Conservation (phyloP, 345 rosid genomes). For the Firmiana major region DNA sequence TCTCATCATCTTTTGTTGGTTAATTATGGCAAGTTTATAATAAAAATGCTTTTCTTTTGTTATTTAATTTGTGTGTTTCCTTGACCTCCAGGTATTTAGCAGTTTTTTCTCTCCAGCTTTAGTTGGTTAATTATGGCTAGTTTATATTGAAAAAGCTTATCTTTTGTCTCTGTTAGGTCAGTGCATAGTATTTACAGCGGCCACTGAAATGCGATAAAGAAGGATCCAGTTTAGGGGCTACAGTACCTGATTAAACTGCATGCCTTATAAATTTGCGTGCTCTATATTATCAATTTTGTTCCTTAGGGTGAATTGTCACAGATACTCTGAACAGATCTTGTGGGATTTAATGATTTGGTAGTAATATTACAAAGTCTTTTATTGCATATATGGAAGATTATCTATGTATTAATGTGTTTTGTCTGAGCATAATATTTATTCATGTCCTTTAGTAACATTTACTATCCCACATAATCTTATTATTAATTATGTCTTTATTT, state of each 20-base stretch:
- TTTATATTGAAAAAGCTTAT: too few species aligned
- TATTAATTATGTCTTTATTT: constrained; percentile 23
- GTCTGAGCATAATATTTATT: constrained; percentile 9
- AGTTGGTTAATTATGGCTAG: too few species aligned
- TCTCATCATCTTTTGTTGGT: constrained; percentile 12
- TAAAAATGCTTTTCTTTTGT: neutral
- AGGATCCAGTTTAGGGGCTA: neutral
- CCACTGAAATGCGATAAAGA: neutral
- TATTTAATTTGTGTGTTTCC: neutral
- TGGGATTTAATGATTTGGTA: constrained; percentile 14
- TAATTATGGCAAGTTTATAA: neutral
- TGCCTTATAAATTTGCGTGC: neutral
- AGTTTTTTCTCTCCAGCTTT: too few species aligned
- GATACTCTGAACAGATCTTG: constrained; percentile 8
- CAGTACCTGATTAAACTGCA: constrained; percentile 2
- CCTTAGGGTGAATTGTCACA: neutral
- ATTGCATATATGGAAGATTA: constrained; percentile 26
- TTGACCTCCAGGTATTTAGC: too few species aligned
- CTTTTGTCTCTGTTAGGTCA: neutral
- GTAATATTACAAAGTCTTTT: neutral
- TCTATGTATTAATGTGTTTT: constrained; percentile 19
- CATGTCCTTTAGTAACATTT: constrained; percentile 4
- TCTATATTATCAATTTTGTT: constrained; percentile 1
- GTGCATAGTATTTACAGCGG: neutral
- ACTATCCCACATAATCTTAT: constrained; percentile 21